Percentiles rank a stretch among this genome's conserved stretches.
Conservation (phyloP, 345 rosid genomes). For the Citrus sp. region DNA sequence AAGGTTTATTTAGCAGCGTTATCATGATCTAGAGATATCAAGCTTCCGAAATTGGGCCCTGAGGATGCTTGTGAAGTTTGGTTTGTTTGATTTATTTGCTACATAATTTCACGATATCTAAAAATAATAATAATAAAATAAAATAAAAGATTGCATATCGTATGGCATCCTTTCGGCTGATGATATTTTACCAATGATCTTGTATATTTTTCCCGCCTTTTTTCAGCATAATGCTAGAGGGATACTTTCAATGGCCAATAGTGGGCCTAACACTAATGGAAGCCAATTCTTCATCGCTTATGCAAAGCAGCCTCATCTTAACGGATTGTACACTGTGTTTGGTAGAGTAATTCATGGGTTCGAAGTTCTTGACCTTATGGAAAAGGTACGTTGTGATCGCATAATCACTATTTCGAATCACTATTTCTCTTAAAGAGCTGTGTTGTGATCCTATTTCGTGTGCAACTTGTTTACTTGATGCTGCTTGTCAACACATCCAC, state of each 20-base stretch:
- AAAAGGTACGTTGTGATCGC: conserved; percentile 54
- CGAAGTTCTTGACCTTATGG: conserved; percentile 98
- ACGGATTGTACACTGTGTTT: conserved; percentile 87
- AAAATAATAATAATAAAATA: not conserved
- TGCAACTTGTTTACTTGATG: not conserved
- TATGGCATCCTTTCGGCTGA: not conserved
- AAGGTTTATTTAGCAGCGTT: not conserved
- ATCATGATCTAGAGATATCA: not conserved
- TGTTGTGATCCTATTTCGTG: not conserved
- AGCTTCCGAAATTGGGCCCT: not conserved
- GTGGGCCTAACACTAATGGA: conserved; percentile 95
- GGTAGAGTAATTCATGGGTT: conserved; percentile 98
- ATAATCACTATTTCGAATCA: not conserved
- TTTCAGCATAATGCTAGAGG: conserved; percentile 95
- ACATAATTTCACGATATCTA: not conserved
- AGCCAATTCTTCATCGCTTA: conserved; percentile 89
- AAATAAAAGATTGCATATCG: not conserved
- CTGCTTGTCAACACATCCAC: not conserved
- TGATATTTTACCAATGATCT: not conserved
- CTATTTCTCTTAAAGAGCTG: not conserved
- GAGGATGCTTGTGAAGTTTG: not conserved
- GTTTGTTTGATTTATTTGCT: not conserved
- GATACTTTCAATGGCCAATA: conserved; percentile 89
- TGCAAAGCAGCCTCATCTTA: conserved; percentile 96
- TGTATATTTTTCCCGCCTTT: not conserved